Conservation (phyloP, 1,284 basidiomycete genomes). For the Ganoderma multipileum region DNA sequence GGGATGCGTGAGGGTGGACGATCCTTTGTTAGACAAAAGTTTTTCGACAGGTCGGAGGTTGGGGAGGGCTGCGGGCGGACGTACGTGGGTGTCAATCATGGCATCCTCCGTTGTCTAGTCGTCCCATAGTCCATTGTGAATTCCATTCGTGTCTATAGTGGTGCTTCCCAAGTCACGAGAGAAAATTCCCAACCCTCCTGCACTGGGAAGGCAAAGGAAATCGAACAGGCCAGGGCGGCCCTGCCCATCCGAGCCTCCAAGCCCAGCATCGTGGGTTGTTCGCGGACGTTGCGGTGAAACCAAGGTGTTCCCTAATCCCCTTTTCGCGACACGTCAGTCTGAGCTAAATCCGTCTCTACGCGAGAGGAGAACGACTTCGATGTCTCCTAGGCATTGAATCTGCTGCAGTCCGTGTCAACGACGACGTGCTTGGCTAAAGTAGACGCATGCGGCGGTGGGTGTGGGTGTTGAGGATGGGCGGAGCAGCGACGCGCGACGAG, state of each 20-base stretch:
- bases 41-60: neutral
- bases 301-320: conserved; percentile 8
- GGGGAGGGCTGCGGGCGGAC: neutral
- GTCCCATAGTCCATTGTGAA: neutral
- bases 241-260: conserved; percentile 11
- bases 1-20: neutral
- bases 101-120: neutral
- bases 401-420: conserved; percentile 1
- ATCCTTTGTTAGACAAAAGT: neutral
- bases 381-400: neutral
- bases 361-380: neutral
- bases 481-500: neutral
- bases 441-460: conserved; percentile 20
- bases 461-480: conserved; percentile 15
- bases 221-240: conserved; percentile 11
- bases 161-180: neutral
- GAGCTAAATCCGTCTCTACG: neutral
- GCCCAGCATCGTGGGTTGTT: conserved; percentile 24
- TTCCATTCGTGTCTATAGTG: neutral
- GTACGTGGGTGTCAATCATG: conserved; percentile 1
- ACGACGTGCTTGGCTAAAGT: conserved; percentile 5
- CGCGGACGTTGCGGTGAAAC: conserved; percentile 29
- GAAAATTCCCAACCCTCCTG: neutral
- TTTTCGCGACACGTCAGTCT: neutral
- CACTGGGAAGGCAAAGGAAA: conserved; percentile 17